Evolutionary conservation across 805 yeast genomes (phyloP).

Genomic region (Grigorovia yakushimaensis): DNA sequence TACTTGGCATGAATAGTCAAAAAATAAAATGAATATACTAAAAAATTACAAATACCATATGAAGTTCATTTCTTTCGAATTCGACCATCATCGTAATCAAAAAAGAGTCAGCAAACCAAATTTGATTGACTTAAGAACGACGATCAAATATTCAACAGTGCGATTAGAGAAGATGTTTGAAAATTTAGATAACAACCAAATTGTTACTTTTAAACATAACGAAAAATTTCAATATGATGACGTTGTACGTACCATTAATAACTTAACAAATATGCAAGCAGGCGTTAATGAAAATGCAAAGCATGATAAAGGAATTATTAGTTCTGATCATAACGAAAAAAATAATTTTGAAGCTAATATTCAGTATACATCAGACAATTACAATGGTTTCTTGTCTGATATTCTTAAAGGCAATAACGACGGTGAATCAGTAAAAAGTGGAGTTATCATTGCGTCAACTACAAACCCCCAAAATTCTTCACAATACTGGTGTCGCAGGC

Average conservation of each 20-base stretch:
- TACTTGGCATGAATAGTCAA: conserved; percentile 36
- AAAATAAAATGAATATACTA: conserved; percentile 11
- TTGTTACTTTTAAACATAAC: conserved; percentile 19
- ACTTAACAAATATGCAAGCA: conserved; percentile 18
- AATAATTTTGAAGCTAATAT: conserved; percentile 1
- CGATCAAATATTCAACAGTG: conserved; percentile 9
- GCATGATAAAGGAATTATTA: too few relatives aligned
- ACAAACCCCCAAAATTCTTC: conserved; percentile 27
- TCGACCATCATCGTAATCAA: conserved; percentile 8
- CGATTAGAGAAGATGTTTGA: conserved; percentile 9
- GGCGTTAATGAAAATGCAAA: not conserved
- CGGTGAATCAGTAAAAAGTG: conserved; percentile 12
- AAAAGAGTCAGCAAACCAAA: too few relatives aligned
- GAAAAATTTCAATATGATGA: conserved; percentile 16
- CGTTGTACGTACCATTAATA: conserved; percentile 16
- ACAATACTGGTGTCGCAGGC: conserved; percentile 27
- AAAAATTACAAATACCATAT: conserved; percentile 14
- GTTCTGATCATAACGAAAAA: not conserved
- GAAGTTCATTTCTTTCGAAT: conserved; percentile 23
- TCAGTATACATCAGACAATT: not conserved
- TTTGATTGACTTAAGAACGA: conserved; percentile 7
- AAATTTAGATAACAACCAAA: conserved; percentile 8
- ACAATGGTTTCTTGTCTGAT: conserved; percentile 5
- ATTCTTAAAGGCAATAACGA: not conserved
- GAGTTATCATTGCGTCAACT: conserved; percentile 22